Base-by-base conservation (phyloP, 1,284 basidiomycete genomes). In the Ustilago cynodontis region DNA sequence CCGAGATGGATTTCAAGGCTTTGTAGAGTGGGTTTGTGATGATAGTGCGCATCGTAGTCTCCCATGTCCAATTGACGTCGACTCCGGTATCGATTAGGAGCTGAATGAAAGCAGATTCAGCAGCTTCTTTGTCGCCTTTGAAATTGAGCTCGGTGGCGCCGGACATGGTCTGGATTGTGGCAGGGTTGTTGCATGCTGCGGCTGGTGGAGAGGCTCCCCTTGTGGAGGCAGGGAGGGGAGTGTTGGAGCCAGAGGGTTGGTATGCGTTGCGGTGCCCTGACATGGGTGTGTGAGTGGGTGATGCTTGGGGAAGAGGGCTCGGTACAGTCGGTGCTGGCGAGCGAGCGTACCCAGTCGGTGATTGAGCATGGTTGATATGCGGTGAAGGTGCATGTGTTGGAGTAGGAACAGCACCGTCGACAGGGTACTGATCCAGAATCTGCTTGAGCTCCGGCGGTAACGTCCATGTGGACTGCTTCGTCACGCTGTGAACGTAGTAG, bases 11-110 rank as follows among this genome's bases (percentile, higher is more conserved):
- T 85, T 93, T 94, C 70, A 99, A 89, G 55, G 94, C 93, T 88
- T 95, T 97, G 88, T 98, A 99, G 77, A 98, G 88, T 41, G 97
- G 95, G 88, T 99, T 96, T 79, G 95, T 98, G 87, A 99, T 95
- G 86, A 97, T 94, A 79, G 93, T 92, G 82, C 96, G 91, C 93
- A 99, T 97, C 53, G 95, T 95, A 87, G 94, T 91, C 86, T 99
- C 97, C 97, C 97, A 99, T 22, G 94, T 95, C 93, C 94, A 98
- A 77, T 90, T 91, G 53, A 93, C 91, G 87, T 94, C 93, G 54
- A 99, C 92, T 24, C 93, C 93, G 57, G 93, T 93, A 85, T 93
- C 93, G 80, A 91, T 90, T 74, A 99, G 88, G 59, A 99, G 88
- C 87, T 93, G 92, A 77, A 92, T 91, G 86, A 99, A 99, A 2